Evolutionary conservation across 2,329 filamentous ascomycete species (phyloP).

Genomic region (Rasamsonia emersonii): DNA sequence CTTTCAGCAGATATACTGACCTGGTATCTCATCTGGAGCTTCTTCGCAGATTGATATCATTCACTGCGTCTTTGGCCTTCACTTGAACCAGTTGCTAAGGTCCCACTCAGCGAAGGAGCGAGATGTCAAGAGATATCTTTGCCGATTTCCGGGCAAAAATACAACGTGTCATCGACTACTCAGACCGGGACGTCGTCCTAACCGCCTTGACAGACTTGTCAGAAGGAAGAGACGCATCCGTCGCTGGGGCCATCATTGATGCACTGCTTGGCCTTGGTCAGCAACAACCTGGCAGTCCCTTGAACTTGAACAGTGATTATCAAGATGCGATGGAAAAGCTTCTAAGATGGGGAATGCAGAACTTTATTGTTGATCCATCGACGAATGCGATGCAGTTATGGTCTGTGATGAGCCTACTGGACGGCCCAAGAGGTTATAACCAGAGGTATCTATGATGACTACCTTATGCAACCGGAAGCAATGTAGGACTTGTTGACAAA

Average conservation of each 20-base stretch:
- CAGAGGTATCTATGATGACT: conserved; percentile 4
- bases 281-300: background rate
- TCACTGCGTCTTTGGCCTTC: too few species aligned
- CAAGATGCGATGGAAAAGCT: conserved; percentile 3
- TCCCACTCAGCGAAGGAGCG: too few species aligned
- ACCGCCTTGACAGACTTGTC: conserved; percentile 1
- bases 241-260: conserved; percentile 1
- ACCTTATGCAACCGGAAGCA: background rate
- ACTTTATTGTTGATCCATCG: conserved; percentile 1
- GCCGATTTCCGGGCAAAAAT: too few species aligned
- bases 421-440: conserved; percentile 5
- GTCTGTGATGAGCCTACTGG: conserved; percentile 2
- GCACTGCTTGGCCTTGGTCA: conserved; percentile 3
- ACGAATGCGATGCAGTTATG: conserved; percentile 1
- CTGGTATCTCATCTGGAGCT: too few species aligned
- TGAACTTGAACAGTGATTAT: conserved; percentile 1
- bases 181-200: too few species aligned
- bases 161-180: too few species aligned
- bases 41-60: too few species aligned
- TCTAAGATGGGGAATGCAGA: conserved; percentile 3
- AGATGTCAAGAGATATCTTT: too few species aligned
- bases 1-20: too few species aligned
- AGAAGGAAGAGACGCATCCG: background rate
- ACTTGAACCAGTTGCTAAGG: too few species aligned
- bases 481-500: conserved; percentile 2